A percentile compares a stretch with the other conserved stretches of the same genome.
Evolutionary conservation across 192 early-diverging fungal genomes (phyloP).

Genomic region (Coemansia sp.): DNA sequence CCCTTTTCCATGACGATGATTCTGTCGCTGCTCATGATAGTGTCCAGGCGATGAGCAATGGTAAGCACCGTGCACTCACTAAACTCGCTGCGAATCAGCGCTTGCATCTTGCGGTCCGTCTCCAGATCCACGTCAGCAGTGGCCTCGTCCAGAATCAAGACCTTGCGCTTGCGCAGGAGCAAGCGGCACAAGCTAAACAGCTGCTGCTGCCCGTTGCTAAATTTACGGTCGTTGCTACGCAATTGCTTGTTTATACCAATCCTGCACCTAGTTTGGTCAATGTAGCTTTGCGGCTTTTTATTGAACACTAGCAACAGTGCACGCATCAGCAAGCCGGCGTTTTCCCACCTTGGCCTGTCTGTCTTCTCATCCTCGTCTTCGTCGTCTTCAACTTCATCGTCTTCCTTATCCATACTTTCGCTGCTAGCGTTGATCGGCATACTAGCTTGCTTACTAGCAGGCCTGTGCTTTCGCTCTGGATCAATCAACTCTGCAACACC

Average conservation of each 20-base stretch:
- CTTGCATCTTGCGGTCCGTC: slow-evolving; percentile 15
- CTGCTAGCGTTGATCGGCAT: not conserved
- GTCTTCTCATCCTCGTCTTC: not conserved
- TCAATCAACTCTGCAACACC: not conserved
- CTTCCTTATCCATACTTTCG: slow-evolving; percentile 12
- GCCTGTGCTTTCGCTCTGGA: not conserved
- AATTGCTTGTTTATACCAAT: not conserved
- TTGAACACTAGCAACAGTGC: not conserved
- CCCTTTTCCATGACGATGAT: slow-evolving; percentile 59
- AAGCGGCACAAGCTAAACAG: slow-evolving; percentile 64
- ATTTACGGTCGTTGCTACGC: slow-evolving; percentile 30
- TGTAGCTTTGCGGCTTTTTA: not conserved
- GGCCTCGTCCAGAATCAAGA: slow-evolving; percentile 71
- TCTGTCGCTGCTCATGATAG: slow-evolving; percentile 62
- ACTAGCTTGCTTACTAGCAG: not conserved
- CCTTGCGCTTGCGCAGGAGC: slow-evolving; percentile 55
- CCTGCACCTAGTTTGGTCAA: not conserved
- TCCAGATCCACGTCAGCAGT: slow-evolving; percentile 63
- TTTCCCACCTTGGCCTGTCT: not conserved
- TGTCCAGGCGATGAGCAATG: slow-evolving; percentile 76
- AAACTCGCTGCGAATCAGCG: slow-evolving; percentile 57
- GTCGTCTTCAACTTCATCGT: slow-evolving; percentile 28
- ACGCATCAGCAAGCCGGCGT: not conserved
- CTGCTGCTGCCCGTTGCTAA: slow-evolving; percentile 62
- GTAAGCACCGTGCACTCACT: slow-evolving; percentile 53